phyloP scores from a whole-genome alignment of 2,329 filamentous ascomycete species.

The Monosporascus sp. region DNA sequence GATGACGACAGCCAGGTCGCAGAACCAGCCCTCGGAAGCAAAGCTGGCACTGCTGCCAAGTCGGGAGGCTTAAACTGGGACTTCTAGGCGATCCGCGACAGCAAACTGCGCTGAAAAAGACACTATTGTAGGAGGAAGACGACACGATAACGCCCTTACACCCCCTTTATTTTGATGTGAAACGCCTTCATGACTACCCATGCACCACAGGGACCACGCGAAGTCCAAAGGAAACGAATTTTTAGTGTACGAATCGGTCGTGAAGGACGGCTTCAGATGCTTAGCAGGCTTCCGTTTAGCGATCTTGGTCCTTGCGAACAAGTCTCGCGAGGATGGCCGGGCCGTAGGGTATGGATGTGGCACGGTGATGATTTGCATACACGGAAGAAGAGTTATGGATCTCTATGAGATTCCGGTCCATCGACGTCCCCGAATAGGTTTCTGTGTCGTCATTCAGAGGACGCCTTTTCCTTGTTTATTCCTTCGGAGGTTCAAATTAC shows the following conservation, averaged over 20 bases:
- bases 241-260: not conserved
- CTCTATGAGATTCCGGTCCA: too few relatives aligned
- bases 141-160: constrained; percentile 4
- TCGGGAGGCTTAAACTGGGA: constrained; percentile 27
- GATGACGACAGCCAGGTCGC: constrained; percentile 36
- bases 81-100: constrained; percentile 23
- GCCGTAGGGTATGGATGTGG: too few relatives aligned
- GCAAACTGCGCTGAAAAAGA: constrained; percentile 11
- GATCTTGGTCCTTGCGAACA: not conserved
- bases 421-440: too few relatives aligned
- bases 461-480: too few relatives aligned
- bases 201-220: not conserved
- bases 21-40: constrained; percentile 33
- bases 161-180: not conserved
- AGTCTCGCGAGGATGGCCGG: too few relatives aligned
- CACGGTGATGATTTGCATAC: too few relatives aligned
- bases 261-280: too few relatives aligned
- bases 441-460: too few relatives aligned
- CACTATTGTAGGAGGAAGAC: not conserved
- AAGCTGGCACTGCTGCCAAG: constrained; percentile 21
- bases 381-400: too few relatives aligned
- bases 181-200: not conserved
- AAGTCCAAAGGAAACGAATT: not conserved
- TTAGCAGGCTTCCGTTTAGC: too few relatives aligned
- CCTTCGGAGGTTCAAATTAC: too few relatives aligned